Percentiles rank a stretch among this genome's conserved stretches.
These are phyloP conservation scores for Sicyos edulis DNA, from an alignment of 306 rosid species.

Conservation along the genomic window DNA sequence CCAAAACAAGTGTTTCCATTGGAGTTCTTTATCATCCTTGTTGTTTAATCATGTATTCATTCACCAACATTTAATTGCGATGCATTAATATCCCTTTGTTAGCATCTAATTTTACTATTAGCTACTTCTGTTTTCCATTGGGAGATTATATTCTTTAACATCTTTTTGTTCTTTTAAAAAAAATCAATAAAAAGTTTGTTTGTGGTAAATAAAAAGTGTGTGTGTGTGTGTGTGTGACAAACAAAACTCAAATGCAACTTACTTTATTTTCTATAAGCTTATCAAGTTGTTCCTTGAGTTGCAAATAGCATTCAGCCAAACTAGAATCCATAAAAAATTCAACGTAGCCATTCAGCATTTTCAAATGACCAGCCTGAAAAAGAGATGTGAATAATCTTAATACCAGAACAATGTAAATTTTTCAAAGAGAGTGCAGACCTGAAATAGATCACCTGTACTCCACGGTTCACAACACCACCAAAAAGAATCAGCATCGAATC, in stretches of 20 bases:
- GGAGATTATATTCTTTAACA: too few species aligned
- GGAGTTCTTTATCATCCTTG: too few species aligned
- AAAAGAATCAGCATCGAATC: constrained; percentile 82
- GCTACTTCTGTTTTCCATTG: too few species aligned
- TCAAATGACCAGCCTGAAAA: constrained; percentile 77
- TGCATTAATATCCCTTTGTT: too few species aligned
- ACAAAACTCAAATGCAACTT: constrained; percentile 19
- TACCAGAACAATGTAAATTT: constrained; percentile 18
- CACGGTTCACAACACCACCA: constrained; percentile 64
- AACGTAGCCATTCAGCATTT: constrained; percentile 76
- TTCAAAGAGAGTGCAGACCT: not conserved
- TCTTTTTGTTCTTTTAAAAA: too few species aligned
- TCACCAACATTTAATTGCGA: too few species aligned
- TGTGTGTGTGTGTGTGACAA: not conserved
- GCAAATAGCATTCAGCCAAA: constrained; percentile 82
- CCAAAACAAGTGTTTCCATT: too few species aligned
- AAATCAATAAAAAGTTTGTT: too few species aligned
- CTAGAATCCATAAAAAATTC: constrained; percentile 90
- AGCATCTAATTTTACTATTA: too few species aligned
- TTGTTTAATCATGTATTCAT: too few species aligned
- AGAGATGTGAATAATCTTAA: constrained; percentile 18
- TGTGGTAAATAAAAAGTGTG: too few species aligned
- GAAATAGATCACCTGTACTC: constrained; percentile 59
- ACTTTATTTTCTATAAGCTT: constrained; percentile 83
- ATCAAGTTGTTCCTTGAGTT: constrained; percentile 80